These are phyloP conservation scores for Aspergillus brunneoviolaceus DNA, from an alignment of 2,329 filamentous ascomycete genomes.

Conservation along the genomic window DNA sequence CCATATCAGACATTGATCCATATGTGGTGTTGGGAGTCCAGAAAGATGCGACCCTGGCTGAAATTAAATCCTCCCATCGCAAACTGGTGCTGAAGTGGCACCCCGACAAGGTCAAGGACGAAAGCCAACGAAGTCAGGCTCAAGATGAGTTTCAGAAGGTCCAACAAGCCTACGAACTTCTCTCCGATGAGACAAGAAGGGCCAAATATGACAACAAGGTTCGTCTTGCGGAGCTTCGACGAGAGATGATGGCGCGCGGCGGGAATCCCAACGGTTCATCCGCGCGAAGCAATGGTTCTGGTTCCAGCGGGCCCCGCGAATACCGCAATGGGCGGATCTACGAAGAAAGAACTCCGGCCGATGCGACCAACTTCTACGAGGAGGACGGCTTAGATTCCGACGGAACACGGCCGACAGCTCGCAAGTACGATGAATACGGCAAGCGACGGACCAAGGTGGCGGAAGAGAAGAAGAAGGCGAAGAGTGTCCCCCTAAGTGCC, in stretches of 20 bases:
- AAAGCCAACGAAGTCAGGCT: slow-evolving; percentile 71
- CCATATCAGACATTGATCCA: slow-evolving; percentile 60
- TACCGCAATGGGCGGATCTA: slow-evolving; percentile 45
- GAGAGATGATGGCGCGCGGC: slow-evolving; percentile 52
- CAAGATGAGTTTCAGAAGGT: slow-evolving; percentile 88
- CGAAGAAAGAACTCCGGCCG: slow-evolving; percentile 44
- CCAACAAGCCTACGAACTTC: slow-evolving; percentile 87
- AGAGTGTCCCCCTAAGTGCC: slow-evolving; percentile 27
- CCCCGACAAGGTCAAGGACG: slow-evolving; percentile 85
- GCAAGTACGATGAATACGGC: slow-evolving; percentile 42
- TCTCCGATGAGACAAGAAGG: slow-evolving; percentile 73
- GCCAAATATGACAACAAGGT: slow-evolving; percentile 75
- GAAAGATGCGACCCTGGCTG: slow-evolving; percentile 66
- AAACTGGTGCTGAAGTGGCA: slow-evolving; percentile 87
- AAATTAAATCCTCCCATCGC: slow-evolving; percentile 77
- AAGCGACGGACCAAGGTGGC: slow-evolving; percentile 34
- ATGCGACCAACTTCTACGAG: slow-evolving; percentile 33
- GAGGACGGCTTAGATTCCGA: slow-evolving; percentile 40
- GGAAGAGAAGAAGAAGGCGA: slow-evolving; percentile 41
- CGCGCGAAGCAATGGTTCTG: slow-evolving; percentile 17
- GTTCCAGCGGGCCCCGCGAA: slow-evolving; percentile 33
- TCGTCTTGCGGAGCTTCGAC: slow-evolving; percentile 64
- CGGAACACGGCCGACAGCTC: slow-evolving; percentile 37
- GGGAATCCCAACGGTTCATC: slow-evolving; percentile 19
- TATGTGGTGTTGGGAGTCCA: slow-evolving; percentile 74